Evolutionary conservation across 768 basidiomycete species (phyloP), one percentile per base, ranked within the genome.

Genomic region (Trametes coccinea): DNA sequence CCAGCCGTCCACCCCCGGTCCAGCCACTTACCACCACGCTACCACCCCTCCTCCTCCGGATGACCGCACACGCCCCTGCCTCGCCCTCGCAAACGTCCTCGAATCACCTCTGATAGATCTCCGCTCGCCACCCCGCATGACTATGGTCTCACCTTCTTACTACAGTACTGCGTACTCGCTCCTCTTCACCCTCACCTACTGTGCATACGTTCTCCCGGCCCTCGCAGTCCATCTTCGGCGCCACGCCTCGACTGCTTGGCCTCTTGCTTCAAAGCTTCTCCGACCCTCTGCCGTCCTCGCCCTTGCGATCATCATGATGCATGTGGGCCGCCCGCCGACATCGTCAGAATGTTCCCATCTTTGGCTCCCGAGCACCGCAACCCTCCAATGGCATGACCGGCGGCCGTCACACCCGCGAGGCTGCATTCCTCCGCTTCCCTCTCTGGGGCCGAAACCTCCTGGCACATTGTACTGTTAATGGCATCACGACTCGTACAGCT

Each of bases 61-160:
- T 10, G 31, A 13, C 44, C 58, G 31, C 45, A n/a, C 58, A 34
- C 43, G 51, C 58, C n/a, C 50, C 34, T 33, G 31, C 48, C 48
- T 44, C 61, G 46, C 60, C 49, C 29, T 47, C 61, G 52, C 61
- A 58, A 47, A 50, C 54, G 47, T 30, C 50, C 55, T 50, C 55
- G 8, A 46, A 58, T 62, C 56, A 58, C 27, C 45, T 45, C 55
- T 62, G 55, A 62, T 62, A 53, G 61, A 62, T 62, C 50, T 37
- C 44, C 55, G 22, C 17, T 30, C 10, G 14, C 22, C 34, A n/a
- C 17, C 39, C 55, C 61, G 40, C 60, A 50, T 62, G 55, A 62
- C 47, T 29, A 16, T 46, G 43, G 46, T 61, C 41, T 52, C 50
- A 10, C 54, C 43, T 6, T 4, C 37, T 50, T 13, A 22, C 22